phyloP scores from a whole-genome alignment of 371 early-diverging fungal genomes.

The Mortierella sp. region DNA sequence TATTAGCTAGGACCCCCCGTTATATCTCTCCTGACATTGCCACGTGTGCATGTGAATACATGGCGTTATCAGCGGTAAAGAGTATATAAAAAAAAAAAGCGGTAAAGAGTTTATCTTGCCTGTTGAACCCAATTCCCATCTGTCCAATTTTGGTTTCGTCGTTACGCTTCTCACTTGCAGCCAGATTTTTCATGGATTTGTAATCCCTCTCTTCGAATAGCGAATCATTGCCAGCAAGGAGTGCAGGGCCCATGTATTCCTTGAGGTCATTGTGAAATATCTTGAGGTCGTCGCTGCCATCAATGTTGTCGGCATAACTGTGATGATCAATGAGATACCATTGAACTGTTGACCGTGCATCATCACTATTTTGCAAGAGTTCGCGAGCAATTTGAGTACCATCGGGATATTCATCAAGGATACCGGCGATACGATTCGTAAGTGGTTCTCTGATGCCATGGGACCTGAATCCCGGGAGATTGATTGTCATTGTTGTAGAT shows the following conservation, averaged over 20 bases:
- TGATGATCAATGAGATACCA: slow-evolving; percentile 58
- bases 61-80: not conserved
- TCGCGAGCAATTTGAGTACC: slow-evolving; percentile 58
- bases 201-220: slow-evolving; percentile 46
- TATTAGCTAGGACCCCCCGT: not conserved
- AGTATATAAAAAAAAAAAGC: no score
- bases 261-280: slow-evolving; percentile 21
- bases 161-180: slow-evolving; percentile 44
- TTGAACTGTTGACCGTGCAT: slow-evolving; percentile 52
- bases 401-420: slow-evolving; percentile 58
- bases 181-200: slow-evolving; percentile 39
- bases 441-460: slow-evolving; percentile 38
- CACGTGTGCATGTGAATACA: no score
- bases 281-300: not conserved
- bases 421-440: slow-evolving; percentile 47
- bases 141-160: slow-evolving; percentile 54
- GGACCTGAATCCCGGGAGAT: slow-evolving; percentile 3
- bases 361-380: slow-evolving; percentile 58
- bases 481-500: no score
- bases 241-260: slow-evolving; percentile 57
- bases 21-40: not conserved
- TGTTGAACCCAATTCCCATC: slow-evolving; percentile 53
- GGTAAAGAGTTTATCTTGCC: slow-evolving; percentile 10
- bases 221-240: slow-evolving; percentile 50
- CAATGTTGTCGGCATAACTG: slow-evolving; percentile 1